Conservation (phyloP, 2,329 filamentous ascomycete species). For the Sarocladium strictum region DNA sequence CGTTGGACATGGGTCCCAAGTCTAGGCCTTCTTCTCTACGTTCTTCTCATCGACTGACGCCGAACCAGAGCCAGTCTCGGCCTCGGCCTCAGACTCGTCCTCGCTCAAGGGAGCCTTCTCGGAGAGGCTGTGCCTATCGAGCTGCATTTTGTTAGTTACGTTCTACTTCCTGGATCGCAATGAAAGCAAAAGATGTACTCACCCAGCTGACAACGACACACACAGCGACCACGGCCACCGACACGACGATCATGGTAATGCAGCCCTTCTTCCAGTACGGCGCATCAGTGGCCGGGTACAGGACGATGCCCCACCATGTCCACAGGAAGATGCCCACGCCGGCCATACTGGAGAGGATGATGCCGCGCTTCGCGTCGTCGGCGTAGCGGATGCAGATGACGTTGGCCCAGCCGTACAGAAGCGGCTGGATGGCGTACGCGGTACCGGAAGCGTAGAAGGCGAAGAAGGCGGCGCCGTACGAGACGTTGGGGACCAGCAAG, state of each 20-base stretch:
- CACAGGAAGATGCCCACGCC: slow-evolving; percentile 24
- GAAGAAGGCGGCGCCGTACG: slow-evolving; percentile 20
- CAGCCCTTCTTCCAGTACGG: slow-evolving; percentile 30
- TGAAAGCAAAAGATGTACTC: not conserved
- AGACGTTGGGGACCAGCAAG: slow-evolving; percentile 23
- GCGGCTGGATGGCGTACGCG: slow-evolving; percentile 32
- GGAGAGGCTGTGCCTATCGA: not conserved
- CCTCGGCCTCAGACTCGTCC: not conserved
- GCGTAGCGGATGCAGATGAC: slow-evolving; percentile 28
- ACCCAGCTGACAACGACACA: slow-evolving; percentile 15
- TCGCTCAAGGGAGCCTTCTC: not conserved
- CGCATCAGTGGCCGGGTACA: slow-evolving; percentile 29
- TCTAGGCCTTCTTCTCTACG: too few relatives aligned
- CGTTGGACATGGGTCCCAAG: too few relatives aligned
- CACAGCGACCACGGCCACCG: slow-evolving; percentile 11
- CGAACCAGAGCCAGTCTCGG: too few relatives aligned
- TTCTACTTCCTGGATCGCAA: not conserved
- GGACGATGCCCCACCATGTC: slow-evolving; percentile 31
- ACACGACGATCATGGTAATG: slow-evolving; percentile 25
- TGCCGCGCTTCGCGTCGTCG: slow-evolving; percentile 29
- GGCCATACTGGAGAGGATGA: slow-evolving; percentile 33
- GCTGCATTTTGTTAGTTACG: not conserved
- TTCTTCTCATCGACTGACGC: not conserved
- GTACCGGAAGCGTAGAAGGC: slow-evolving; percentile 28
- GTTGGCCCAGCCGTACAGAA: slow-evolving; percentile 35